Percentiles rank a stretch among this genome's conserved stretches.
phyloP scores from a whole-genome alignment of 345 rosid species.

The Excoecaria agallocha region DNA sequence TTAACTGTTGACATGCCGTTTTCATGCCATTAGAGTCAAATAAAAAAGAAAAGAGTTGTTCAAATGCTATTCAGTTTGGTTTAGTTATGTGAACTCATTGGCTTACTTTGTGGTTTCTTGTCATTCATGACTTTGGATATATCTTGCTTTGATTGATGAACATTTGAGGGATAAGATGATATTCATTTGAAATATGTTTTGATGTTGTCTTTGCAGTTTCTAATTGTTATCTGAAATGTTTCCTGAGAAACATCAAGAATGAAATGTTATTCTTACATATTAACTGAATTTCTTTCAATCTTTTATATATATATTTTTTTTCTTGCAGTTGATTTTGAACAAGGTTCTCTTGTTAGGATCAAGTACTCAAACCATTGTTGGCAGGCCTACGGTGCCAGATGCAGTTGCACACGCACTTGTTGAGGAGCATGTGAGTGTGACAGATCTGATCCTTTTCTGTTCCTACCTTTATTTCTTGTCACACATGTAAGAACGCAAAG shows the following conservation, averaged over 20 bases:
- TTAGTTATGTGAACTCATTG: not conserved
- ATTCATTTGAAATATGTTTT: not conserved
- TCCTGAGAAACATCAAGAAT: not conserved
- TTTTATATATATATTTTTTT: not conserved
- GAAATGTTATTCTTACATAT: not conserved
- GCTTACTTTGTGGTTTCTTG: not conserved
- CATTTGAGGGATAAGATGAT: not conserved
- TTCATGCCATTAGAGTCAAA: not conserved
- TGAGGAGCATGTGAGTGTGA: constrained; percentile 87
- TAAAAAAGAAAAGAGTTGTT: not conserved
- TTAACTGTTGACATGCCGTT: too few species aligned
- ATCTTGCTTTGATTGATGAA: not conserved
- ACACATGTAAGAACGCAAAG: not conserved
- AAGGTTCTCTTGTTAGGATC: constrained; percentile 91
- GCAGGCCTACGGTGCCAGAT: constrained; percentile 81
- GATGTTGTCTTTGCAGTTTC: not conserved
- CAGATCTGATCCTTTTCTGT: constrained; percentile 4
- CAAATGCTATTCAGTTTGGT: not conserved
- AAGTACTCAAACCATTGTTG: constrained; percentile 63
- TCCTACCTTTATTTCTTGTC: not conserved
- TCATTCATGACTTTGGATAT: not conserved
- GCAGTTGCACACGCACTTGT: constrained; percentile 90
- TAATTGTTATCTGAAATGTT: not conserved
- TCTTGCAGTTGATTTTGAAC: constrained; percentile 73
- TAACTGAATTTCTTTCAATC: not conserved